Percentiles rank a stretch among this genome's conserved stretches.
Conservation (phyloP, 208 protist genomes). For the Leishmania tropica region DNA sequence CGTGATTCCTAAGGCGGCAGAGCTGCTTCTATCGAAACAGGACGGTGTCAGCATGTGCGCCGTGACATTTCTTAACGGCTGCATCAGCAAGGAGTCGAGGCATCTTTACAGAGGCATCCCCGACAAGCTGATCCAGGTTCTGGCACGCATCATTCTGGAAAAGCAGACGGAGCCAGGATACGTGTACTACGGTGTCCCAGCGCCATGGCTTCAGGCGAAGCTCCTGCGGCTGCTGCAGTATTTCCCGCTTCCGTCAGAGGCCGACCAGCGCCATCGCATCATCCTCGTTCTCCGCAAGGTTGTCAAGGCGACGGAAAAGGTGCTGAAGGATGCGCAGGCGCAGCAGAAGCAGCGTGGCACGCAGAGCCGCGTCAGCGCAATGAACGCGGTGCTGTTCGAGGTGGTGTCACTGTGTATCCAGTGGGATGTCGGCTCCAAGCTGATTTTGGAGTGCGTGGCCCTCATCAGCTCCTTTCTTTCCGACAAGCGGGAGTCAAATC, state of each 20-base stretch:
- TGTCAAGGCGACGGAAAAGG: constrained; percentile 86
- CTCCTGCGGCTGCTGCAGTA: constrained; percentile 97
- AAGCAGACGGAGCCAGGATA: constrained; percentile 93
- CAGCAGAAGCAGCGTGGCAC: constrained; percentile 86
- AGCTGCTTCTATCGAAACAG: constrained; percentile 85
- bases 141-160: constrained; percentile 85
- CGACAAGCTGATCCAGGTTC: constrained; percentile 81
- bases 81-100: constrained; percentile 77
- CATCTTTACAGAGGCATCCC: constrained; percentile 62
- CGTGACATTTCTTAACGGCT: constrained; percentile 91
- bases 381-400: constrained; percentile 98
- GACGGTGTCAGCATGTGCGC: constrained; percentile 94
- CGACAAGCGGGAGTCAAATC: constrained; percentile 91
- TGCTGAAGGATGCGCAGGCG: constrained; percentile 81
- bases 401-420: constrained; percentile 94
- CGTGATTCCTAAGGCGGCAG: constrained; percentile 76
- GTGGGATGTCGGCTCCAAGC: constrained; percentile 83
- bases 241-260: constrained; percentile 90
- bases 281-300: constrained; percentile 82
- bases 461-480: constrained; percentile 91
- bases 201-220: constrained; percentile 99
- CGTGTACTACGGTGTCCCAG: constrained; percentile 97
- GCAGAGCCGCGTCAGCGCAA: constrained; percentile 96
- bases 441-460: constrained; percentile 78
- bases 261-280: constrained; percentile 45